Percentiles rank a stretch among this genome's conserved stretches.
Conservation (phyloP, 1,139 yeast genomes). For the Scheffersomyces stambukii region DNA sequence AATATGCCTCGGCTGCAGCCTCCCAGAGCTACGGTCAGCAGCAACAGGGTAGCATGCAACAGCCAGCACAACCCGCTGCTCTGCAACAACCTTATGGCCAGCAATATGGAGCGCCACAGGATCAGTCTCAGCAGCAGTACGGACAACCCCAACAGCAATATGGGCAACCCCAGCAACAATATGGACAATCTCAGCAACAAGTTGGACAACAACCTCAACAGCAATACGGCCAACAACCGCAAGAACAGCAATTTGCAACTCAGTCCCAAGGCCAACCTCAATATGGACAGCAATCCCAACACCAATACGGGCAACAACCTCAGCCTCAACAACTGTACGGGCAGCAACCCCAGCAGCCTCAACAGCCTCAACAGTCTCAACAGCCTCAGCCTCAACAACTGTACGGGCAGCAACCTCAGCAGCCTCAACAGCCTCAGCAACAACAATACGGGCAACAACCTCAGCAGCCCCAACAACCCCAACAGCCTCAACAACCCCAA, state of each 20-base stretch:
- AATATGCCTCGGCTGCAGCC: slow-evolving; percentile 4
- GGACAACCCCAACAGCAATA: slow-evolving; percentile 2
- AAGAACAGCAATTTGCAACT: slow-evolving; percentile 4
- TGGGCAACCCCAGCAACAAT: slow-evolving; percentile 8
- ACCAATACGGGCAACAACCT: slow-evolving; percentile 5
- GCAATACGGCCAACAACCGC: slow-evolving; percentile 5
- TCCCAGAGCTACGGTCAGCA: too few species aligned
- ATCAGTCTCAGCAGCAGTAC: slow-evolving; percentile 6
- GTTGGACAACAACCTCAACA: slow-evolving; percentile 6
- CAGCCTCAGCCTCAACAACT: slow-evolving; percentile 5
- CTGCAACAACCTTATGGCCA: slow-evolving; percentile 7
- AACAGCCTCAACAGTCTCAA: slow-evolving; percentile 6
- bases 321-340: slow-evolving; percentile 7
- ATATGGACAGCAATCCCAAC: slow-evolving; percentile 9
- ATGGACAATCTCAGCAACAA: slow-evolving; percentile 6
- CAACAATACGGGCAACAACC: slow-evolving; percentile 5
- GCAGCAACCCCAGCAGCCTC: slow-evolving; percentile 9
- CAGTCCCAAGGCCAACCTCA: slow-evolving; percentile 8
- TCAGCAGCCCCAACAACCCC: slow-evolving; percentile 5
- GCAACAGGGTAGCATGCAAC: slow-evolving; percentile 5
- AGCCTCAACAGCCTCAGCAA: slow-evolving; percentile 5
- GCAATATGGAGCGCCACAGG: slow-evolving; percentile 6
- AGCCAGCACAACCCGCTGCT: slow-evolving; percentile 3
- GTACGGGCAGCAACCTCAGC: slow-evolving; percentile 6
- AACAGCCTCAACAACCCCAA: slow-evolving; percentile 5